Conservation (phyloP, 129 eudicot genomes). For the Flaveria ramosissima region DNA sequence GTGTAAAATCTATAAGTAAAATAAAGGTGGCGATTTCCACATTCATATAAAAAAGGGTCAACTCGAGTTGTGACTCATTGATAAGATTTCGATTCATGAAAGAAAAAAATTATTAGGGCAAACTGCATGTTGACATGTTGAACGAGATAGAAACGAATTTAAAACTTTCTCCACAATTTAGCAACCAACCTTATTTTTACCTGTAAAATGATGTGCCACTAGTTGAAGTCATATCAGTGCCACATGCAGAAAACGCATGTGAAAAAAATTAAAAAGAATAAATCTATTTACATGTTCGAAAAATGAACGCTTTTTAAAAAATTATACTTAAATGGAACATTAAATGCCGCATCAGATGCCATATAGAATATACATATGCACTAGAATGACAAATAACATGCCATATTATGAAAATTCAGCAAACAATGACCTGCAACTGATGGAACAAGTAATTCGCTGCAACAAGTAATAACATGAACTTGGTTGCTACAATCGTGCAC, state of each 20-base stretch:
- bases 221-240: background rate
- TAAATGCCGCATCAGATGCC: background rate
- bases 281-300: background rate
- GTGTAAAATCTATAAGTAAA: conserved; percentile 21
- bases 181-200: background rate
- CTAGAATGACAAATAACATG: background rate
- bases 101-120: background rate
- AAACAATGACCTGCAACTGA: background rate
- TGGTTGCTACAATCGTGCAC: background rate
- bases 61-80: background rate
- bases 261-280: too few species aligned
- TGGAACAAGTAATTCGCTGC: background rate
- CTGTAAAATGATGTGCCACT: background rate
- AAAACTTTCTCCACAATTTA: background rate
- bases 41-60: background rate
- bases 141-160: background rate
- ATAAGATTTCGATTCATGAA: background rate
- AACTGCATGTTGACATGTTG: background rate
- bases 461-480: background rate
- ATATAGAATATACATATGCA: background rate
- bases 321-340: background rate
- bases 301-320: background rate
- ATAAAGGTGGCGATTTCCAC: background rate
- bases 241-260: background rate
- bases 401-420: background rate